phyloP scores from a whole-genome alignment of 108 stramenopile genomes.

The Fistulifera pelliculosa region DNA sequence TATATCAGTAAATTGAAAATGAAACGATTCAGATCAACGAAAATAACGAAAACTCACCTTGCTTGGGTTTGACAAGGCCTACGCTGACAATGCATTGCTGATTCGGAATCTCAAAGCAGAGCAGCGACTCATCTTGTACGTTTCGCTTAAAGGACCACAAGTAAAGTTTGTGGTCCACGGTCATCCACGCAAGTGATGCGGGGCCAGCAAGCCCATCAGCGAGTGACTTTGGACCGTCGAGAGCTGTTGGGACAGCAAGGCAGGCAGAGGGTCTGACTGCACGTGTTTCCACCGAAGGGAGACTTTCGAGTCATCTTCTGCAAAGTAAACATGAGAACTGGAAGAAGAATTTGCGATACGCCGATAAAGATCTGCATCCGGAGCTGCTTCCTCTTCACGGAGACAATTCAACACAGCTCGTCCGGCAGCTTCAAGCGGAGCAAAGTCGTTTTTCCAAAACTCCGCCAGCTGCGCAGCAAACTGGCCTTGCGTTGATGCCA shows the following conservation, averaged over 20 bases:
- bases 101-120: constrained; percentile 60
- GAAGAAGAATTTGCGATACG: constrained; percentile 21
- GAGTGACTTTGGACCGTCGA: constrained; percentile 29
- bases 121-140: constrained; percentile 35
- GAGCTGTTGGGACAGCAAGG: constrained; percentile 33
- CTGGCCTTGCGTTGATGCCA: no score
- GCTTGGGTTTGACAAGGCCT: constrained; percentile 75
- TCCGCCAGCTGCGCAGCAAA: constrained; percentile 7
- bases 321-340: constrained; percentile 1
- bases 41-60: constrained; percentile 28
- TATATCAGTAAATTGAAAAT: neutral
- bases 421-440: constrained; percentile 53
- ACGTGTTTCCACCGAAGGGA: constrained; percentile 17
- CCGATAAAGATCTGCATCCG: constrained; percentile 73
- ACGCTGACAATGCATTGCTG: constrained; percentile 77
- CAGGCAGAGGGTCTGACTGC: constrained; percentile 62
- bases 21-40: neutral
- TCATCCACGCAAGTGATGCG: constrained; percentile 91
- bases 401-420: constrained; percentile 49
- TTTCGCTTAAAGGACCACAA: constrained; percentile 73
- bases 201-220: constrained; percentile 89
- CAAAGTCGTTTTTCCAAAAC: constrained; percentile 71
- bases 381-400: constrained; percentile 63
- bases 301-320: neutral
- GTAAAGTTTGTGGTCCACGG: constrained; percentile 79